Evolutionary conservation across 164 flowering plant species (phyloP), one percentile per base, ranked within the genome.

Genomic region (Euptelea pleiosperma): DNA sequence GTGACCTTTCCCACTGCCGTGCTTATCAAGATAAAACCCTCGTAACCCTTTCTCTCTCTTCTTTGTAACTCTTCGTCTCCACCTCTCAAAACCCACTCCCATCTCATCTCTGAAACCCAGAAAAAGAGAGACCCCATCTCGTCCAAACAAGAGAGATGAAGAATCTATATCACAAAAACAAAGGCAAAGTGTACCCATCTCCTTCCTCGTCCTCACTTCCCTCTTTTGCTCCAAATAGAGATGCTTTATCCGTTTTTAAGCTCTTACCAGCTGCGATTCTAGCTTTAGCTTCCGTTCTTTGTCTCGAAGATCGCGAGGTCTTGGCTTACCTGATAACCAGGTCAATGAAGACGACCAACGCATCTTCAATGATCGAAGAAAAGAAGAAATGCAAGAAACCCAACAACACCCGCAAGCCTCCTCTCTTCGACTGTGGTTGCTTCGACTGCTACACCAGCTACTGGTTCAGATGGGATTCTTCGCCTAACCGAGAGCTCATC

Each of bases 401-500:
- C 45, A 30, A 15, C 49, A 45, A 24, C 25, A 31, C 25, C 15
- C 76, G 70, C 19, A 72, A 71, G 31, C 51, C 74, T 1, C 80
- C 81, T 0, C 33, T 61, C 22, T 82, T 84, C 48, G 74, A 81
- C 24, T 87, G 94, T 53, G 90, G 76, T 28, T 87, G 97, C 64
- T 89, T 89, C 58, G 79, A 81, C 37, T 89, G 97, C 58, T 89
- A 89, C 66, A 79, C 76, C 1, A 74, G 74, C 59, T 89, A 70
- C 75, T 89, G 97, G 97, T 57, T 30, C 70, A 37, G 86, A 5
- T 89, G 97, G 97, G 90, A 89, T 65, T 75, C 84, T 2, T 87
- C 97, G 1, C 79, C 88, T 0, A 82, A 83, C 64, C 71, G 84
- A 3, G 87, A 89, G 55, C 87, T 82, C 55, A 85, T 90, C 58